Evolutionary conservation across 768 basidiomycete genomes (phyloP).

Genomic region (Lentinula aciculospora): DNA sequence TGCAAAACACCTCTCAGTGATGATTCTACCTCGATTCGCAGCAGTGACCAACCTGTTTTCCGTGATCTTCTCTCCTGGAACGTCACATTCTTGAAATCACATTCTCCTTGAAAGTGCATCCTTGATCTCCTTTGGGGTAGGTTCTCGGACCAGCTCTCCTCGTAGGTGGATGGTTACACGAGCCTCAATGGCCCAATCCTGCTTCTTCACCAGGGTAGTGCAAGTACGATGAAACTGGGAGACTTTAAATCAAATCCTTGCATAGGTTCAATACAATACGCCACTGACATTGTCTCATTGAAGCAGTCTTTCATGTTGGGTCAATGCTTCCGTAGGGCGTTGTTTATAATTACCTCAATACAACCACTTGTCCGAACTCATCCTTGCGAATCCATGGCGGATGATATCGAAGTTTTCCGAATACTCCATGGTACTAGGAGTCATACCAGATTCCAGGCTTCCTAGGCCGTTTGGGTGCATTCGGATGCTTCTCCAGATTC

Average conservation of each 20-base stretch:
- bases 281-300: background rate
- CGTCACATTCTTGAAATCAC: background rate
- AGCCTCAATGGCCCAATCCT: background rate
- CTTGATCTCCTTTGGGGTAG: background rate
- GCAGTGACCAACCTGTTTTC: background rate
- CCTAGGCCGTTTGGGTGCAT: background rate
- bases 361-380: constrained; percentile 14
- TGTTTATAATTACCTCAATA: constrained; percentile 25
- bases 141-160: background rate
- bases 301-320: constrained; percentile 20
- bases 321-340: constrained; percentile 11
- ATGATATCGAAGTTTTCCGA: background rate
- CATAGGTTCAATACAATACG: background rate
- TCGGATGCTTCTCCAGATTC: background rate
- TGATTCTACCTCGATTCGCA: no score
- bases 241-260: background rate
- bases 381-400: background rate
- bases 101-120: background rate
- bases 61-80: background rate
- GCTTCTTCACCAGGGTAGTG: background rate
- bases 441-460: background rate
- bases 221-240: background rate
- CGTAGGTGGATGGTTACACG: background rate
- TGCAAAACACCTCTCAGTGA: background rate
- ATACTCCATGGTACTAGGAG: background rate